Conservation (phyloP, 495 filamentous ascomycete genomes). For the Xylaria grammica region DNA sequence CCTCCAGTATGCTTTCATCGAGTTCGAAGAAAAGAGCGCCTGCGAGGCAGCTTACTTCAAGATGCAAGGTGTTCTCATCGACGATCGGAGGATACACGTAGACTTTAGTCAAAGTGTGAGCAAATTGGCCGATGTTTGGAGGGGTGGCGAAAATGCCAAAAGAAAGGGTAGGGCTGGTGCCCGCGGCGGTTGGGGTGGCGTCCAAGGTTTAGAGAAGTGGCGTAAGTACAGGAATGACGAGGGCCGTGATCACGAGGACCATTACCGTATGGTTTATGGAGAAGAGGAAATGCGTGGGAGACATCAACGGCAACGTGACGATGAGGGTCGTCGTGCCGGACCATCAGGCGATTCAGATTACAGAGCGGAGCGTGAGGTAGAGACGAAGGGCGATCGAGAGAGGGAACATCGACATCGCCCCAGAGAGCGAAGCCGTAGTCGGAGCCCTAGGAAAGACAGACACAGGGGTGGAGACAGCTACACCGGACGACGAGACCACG, state of each 20-base stretch:
- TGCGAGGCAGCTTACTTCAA: slow-evolving; percentile 98
- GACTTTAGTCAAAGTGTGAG: slow-evolving; percentile 98
- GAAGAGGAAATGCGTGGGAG: slow-evolving; percentile 65
- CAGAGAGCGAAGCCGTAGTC: slow-evolving; percentile 38
- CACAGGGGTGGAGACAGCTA: slow-evolving; percentile 24
- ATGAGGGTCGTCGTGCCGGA: not conserved
- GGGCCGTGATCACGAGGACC: slow-evolving; percentile 46
- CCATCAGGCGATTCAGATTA: slow-evolving; percentile 9
- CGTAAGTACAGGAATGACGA: slow-evolving; percentile 83
- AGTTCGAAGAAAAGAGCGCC: slow-evolving; percentile 88
- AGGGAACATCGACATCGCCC: slow-evolving; percentile 21
- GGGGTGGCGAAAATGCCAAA: slow-evolving; percentile 84
- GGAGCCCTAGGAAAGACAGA: slow-evolving; percentile 44
- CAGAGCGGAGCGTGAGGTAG: not conserved
- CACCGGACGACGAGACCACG: slow-evolving; percentile 21
- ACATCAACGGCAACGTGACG: slow-evolving; percentile 40
- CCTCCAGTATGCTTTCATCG: slow-evolving; percentile 96
- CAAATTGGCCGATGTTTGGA: slow-evolving; percentile 88
- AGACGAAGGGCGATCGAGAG: slow-evolving; percentile 26
- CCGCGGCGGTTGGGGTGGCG: slow-evolving; percentile 94
- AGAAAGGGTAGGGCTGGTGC: slow-evolving; percentile 82
- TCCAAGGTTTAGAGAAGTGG: slow-evolving; percentile 83
- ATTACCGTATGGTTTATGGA: slow-evolving; percentile 85
- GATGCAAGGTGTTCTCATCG: slow-evolving; percentile 95
- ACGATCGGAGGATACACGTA: slow-evolving; percentile 97